A percentile compares a stretch with the other conserved stretches of the same genome.
phyloP scores from a whole-genome alignment of 2,329 filamentous ascomycete species.

The Zopfia rhizophila region DNA sequence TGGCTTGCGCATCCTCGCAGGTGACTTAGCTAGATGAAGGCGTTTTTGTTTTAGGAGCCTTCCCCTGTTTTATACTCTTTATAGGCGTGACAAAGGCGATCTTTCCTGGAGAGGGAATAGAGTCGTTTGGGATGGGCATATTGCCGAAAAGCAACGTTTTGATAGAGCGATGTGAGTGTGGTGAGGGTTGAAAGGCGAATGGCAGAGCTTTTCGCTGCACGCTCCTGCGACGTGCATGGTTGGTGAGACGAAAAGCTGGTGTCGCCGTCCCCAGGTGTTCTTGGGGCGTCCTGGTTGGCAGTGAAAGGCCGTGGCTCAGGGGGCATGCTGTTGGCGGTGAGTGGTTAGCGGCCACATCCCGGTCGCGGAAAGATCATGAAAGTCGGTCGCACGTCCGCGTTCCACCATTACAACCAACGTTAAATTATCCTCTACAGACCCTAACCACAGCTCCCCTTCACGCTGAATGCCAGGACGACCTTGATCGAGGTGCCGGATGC shows the following conservation, averaged over 20 bases:
- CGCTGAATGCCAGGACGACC: not conserved
- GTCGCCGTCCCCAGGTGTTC: not conserved
- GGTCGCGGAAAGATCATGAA: constrained; percentile 25
- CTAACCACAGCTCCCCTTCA: constrained; percentile 7
- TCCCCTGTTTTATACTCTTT: too few species aligned
- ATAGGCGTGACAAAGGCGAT: too few species aligned
- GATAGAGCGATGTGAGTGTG: too few species aligned
- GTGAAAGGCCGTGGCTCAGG: constrained; percentile 29
- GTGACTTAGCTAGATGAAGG: constrained; percentile 3
- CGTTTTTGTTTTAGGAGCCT: constrained; percentile 10
- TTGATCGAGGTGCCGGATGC: constrained; percentile 3
- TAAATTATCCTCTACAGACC: constrained; percentile 26
- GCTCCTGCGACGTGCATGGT: constrained; percentile 11
- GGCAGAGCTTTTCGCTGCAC: too few species aligned
- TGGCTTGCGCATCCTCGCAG: constrained; percentile 15
- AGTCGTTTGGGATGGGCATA: too few species aligned
- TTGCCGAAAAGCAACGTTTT: too few species aligned
- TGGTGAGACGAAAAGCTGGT: too few species aligned
- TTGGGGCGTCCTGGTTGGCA: constrained; percentile 11
- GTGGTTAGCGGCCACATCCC: constrained; percentile 23
- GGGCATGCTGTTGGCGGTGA: constrained; percentile 36
- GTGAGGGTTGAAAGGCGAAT: too few species aligned
- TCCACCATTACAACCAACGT: constrained; percentile 16
- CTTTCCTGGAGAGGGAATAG: too few species aligned
- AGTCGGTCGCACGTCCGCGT: constrained; percentile 24